Evolutionary conservation across 108 stramenopile genomes (phyloP).

Genomic region (Nannochloropsis gaditana): DNA sequence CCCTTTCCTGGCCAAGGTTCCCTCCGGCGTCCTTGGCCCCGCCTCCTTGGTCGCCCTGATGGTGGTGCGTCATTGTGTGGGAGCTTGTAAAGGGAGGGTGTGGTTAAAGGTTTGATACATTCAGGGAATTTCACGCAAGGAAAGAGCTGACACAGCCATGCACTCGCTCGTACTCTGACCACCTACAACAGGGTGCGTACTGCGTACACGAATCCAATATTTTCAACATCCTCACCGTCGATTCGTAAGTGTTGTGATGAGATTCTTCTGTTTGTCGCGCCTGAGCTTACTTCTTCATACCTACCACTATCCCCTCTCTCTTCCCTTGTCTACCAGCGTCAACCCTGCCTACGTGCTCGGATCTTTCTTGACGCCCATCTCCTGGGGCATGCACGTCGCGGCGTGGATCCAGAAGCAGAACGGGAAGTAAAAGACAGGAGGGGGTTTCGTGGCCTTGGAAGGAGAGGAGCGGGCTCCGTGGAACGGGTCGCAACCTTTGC

Average conservation of each 20-base stretch:
- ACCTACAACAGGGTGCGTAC: slow-evolving; percentile 44
- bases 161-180: background rate
- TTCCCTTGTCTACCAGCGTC: slow-evolving; percentile 18
- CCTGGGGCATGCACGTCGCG: slow-evolving; percentile 56
- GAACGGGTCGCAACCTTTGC: too few relatives aligned
- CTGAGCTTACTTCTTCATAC: background rate
- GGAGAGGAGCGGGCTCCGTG: too few relatives aligned
- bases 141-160: background rate
- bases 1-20: slow-evolving; percentile 44
- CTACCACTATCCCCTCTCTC: background rate
- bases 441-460: background rate
- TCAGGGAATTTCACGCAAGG: background rate
- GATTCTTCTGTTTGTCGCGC: background rate
- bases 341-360: slow-evolving; percentile 48
- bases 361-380: slow-evolving; percentile 47
- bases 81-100: background rate
- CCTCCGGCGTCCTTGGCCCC: slow-evolving; percentile 43
- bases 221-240: slow-evolving; percentile 48
- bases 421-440: slow-evolving; percentile 28
- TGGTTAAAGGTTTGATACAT: background rate
- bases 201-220: slow-evolving; percentile 54
- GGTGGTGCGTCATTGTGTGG: background rate
- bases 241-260: slow-evolving; percentile 12
- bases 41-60: slow-evolving; percentile 45
- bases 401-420: slow-evolving; percentile 59